Evolutionary conservation across 2,329 filamentous ascomycete species (phyloP).

Genomic region (Nannizziopsis barbatae): DNA sequence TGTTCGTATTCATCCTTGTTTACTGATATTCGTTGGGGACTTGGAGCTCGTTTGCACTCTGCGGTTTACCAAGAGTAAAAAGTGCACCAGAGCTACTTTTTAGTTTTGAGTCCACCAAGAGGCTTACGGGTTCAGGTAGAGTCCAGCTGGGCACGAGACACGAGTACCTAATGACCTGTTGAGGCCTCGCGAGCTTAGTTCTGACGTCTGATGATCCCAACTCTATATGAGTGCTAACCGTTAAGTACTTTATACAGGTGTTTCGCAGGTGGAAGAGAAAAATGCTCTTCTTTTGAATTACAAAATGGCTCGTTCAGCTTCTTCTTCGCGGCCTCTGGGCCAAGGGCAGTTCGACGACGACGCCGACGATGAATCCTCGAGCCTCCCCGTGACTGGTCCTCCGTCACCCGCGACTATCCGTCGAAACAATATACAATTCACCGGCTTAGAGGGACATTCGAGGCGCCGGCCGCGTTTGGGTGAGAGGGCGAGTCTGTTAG

Average conservation of each 20-base stretch:
- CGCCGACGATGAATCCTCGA: slow-evolving; percentile 10
- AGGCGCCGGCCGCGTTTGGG: slow-evolving; percentile 11
- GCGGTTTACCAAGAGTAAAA: no score
- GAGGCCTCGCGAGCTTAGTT: background rate
- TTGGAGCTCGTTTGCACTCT: no score
- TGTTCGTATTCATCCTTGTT: no score
- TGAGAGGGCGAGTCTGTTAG: slow-evolving; percentile 30
- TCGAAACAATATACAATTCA: slow-evolving; percentile 12
- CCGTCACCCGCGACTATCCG: slow-evolving; percentile 13
- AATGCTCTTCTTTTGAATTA: slow-evolving; percentile 1
- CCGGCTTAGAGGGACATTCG: slow-evolving; percentile 14
- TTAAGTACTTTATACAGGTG: background rate
- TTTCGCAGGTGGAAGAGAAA: background rate
- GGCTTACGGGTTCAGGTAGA: background rate
- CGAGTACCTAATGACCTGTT: background rate
- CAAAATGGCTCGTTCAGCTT: slow-evolving; percentile 12
- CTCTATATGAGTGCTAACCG: background rate
- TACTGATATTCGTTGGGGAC: no score
- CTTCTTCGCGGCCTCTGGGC: slow-evolving; percentile 4
- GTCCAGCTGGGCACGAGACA: slow-evolving; percentile 2
- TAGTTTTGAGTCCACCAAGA: background rate
- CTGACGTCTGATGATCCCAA: background rate
- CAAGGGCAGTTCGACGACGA: slow-evolving; percentile 6
- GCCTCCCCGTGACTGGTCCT: slow-evolving; percentile 13
- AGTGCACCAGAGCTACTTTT: no score